Percentiles rank a stretch among this genome's conserved stretches.
Evolutionary conservation across 805 yeast genomes (phyloP).

Genomic region (Candida ficus): DNA sequence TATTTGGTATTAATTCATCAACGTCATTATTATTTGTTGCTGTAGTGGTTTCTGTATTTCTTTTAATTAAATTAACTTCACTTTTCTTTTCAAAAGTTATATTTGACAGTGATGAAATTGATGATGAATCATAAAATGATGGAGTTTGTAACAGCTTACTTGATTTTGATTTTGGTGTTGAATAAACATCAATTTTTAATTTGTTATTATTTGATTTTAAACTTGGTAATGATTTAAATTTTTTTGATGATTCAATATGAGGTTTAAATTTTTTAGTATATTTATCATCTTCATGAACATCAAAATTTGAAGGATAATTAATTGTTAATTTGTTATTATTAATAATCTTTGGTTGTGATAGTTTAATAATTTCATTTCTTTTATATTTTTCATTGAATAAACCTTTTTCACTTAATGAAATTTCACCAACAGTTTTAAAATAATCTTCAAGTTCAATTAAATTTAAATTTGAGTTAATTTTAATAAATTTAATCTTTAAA

Average conservation of each 20-base stretch:
- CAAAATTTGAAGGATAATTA: slow-evolving; percentile 4
- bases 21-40: not conserved
- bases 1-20: slow-evolving; percentile 14
- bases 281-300: slow-evolving; percentile 1
- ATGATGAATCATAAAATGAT: slow-evolving; percentile 21
- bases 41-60: too few species aligned
- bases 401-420: slow-evolving; percentile 31
- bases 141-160: slow-evolving; percentile 26
- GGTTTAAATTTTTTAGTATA: slow-evolving; percentile 8
- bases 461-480: slow-evolving; percentile 27
- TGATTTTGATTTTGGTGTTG: slow-evolving; percentile 27
- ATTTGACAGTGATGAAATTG: slow-evolving; percentile 22
- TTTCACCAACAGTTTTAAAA: slow-evolving; percentile 21
- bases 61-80: slow-evolving; percentile 2
- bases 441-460: slow-evolving; percentile 17
- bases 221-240: slow-evolving; percentile 16
- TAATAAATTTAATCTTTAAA: slow-evolving; percentile 24
- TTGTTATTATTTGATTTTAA: slow-evolving; percentile 14
- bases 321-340: slow-evolving; percentile 3
- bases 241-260: slow-evolving; percentile 20
- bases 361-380: not conserved
- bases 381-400: slow-evolving; percentile 20
- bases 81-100: slow-evolving; percentile 22
- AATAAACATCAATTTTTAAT: slow-evolving; percentile 18
- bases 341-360: not conserved